Percentiles rank a stretch among this genome's conserved stretches.
phyloP scores from a whole-genome alignment of 176 grass and related monocot genomes.

The Calamus simplicifolius region DNA sequence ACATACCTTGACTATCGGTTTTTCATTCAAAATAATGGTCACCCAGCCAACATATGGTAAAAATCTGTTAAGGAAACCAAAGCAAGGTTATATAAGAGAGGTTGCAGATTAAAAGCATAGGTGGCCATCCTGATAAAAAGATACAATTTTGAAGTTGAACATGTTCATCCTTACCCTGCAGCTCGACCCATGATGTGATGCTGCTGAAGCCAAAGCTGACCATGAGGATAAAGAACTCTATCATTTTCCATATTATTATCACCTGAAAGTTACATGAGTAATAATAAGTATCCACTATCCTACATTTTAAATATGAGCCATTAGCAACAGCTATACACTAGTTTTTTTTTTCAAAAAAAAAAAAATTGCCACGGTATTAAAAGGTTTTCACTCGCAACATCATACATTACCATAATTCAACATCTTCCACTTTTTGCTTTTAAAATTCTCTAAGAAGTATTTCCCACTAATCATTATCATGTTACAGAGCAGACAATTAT shows the following conservation, averaged over 20 bases:
- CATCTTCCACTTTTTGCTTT: no score
- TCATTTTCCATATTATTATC: slow-evolving; percentile 81
- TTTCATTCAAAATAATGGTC: slow-evolving; percentile 81
- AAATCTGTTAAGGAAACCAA: slow-evolving; percentile 31
- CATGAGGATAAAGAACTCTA: slow-evolving; percentile 65
- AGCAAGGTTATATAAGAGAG: background rate
- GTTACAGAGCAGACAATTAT: no score
- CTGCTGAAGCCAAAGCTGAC: slow-evolving; percentile 86
- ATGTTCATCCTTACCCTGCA: slow-evolving; percentile 38
- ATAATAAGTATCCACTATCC: no score
- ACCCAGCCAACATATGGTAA: slow-evolving; percentile 76
- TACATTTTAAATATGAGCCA: no score
- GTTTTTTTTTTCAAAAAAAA: no score
- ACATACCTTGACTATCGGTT: slow-evolving; percentile 71
- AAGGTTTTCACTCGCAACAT: no score
- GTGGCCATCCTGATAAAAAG: background rate
- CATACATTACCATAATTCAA: no score
- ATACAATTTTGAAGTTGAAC: background rate
- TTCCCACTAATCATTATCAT: no score
- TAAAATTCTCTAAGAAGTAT: no score
- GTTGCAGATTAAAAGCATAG: slow-evolving; percentile 1
- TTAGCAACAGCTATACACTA: no score
- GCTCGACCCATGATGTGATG: slow-evolving; percentile 81
- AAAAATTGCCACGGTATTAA: no score
- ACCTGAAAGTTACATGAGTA: slow-evolving; percentile 33